These are phyloP conservation scores for Lodderomyces orthopsilosis DNA, from an alignment of 1,139 yeast genomes.

Conservation along the genomic window DNA sequence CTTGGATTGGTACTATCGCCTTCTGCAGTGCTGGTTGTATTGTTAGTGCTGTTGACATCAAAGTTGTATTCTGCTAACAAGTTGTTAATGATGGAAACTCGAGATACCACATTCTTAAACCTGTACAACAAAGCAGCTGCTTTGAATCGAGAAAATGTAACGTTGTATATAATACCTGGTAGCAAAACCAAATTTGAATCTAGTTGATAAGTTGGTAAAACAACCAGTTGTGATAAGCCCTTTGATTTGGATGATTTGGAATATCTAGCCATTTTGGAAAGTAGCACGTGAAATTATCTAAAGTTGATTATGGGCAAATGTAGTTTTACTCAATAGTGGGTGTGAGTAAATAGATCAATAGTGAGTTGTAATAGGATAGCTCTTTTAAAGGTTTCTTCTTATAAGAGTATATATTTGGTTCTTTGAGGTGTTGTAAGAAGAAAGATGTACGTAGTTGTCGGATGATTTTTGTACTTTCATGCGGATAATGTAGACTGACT, in stretches of 20 bases:
- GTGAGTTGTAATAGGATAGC: too few species aligned
- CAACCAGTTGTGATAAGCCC: constrained; percentile 12
- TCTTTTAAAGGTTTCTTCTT: too few species aligned
- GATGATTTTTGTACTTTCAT: too few species aligned
- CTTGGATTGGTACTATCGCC: constrained; percentile 16
- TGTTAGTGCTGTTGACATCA: constrained; percentile 19
- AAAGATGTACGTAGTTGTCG: too few species aligned
- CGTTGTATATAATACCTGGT: constrained; percentile 62
- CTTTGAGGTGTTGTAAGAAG: too few species aligned
- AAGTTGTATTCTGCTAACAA: constrained; percentile 37
- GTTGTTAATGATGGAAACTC: constrained; percentile 30
- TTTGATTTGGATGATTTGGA: constrained; percentile 1
- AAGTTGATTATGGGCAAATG: background rate
- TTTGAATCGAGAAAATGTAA: constrained; percentile 46
- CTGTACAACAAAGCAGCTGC: constrained; percentile 48
- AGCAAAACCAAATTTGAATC: constrained; percentile 50
- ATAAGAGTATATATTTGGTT: too few species aligned
- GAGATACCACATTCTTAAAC: constrained; percentile 29
- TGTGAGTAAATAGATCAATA: too few species aligned
- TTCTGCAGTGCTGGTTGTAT: constrained; percentile 16
- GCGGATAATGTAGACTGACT: too few species aligned
- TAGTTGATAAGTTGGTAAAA: constrained; percentile 39
- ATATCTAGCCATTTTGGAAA: constrained; percentile 4
- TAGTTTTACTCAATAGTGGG: background rate
- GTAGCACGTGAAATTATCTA: background rate